Evolutionary conservation across 768 basidiomycete species (phyloP).

Genomic region (Pisolithus marmoratus): DNA sequence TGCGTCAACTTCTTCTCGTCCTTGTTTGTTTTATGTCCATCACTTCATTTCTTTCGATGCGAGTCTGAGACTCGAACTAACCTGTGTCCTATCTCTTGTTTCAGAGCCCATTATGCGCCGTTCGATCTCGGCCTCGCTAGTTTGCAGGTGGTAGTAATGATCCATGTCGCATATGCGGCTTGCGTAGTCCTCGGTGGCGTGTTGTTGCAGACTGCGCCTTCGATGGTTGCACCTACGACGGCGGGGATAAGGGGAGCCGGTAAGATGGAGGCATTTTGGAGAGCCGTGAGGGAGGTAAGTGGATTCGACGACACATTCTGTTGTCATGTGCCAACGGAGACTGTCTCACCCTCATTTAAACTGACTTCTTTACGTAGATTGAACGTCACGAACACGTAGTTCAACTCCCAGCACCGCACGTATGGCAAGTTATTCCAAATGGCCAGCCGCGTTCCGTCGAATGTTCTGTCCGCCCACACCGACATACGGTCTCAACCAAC

Average conservation of each 20-base stretch:
- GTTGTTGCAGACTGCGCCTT: conserved; percentile 85
- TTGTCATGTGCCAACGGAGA: not conserved
- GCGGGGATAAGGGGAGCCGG: conserved; percentile 33
- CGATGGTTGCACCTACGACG: conserved; percentile 11
- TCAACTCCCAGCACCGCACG: conserved; percentile 78
- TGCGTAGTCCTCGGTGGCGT: conserved; percentile 80
- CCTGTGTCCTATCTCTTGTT: not conserved
- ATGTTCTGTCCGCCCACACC: not conserved
- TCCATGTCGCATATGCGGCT: conserved; percentile 79
- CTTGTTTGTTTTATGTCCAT: not conserved
- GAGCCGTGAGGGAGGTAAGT: conserved; percentile 76
- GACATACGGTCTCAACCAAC: conserved; percentile 6
- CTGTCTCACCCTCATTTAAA: not conserved
- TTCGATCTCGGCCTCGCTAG: conserved; percentile 87
- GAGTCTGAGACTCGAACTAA: not conserved
- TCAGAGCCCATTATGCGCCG: conserved; percentile 51
- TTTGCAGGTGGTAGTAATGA: conserved; percentile 70
- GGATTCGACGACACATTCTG: not conserved
- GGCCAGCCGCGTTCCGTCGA: conserved; percentile 18
- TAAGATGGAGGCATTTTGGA: conserved; percentile 77
- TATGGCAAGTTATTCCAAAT: conserved; percentile 75
- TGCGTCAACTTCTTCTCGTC: conserved; percentile 32
- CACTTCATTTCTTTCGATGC: no score
- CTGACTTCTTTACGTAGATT: conserved; percentile 39
- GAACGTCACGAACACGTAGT: conserved; percentile 80